A percentile compares a stretch with the other conserved stretches of the same genome.
These are phyloP conservation scores for Sporothrix variecibatus DNA, from an alignment of 2,329 filamentous ascomycete genomes.

Conservation along the genomic window DNA sequence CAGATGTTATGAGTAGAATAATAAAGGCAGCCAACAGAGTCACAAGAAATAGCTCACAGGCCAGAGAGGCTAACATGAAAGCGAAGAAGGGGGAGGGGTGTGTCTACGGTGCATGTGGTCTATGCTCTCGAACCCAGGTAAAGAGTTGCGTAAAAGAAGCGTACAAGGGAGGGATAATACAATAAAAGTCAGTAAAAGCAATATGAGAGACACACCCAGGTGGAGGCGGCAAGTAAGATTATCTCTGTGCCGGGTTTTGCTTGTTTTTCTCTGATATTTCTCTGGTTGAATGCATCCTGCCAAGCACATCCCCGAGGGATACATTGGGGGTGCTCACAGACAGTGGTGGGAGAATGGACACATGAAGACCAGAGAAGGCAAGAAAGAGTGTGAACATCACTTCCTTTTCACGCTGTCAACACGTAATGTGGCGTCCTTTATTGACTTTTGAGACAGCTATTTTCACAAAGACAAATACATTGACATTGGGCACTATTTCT, in stretches of 20 bases:
- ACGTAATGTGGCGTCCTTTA: slow-evolving; percentile 18
- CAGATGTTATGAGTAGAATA: not conserved
- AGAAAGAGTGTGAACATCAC: too few relatives aligned
- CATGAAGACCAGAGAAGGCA: not conserved
- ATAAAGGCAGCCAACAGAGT: not conserved
- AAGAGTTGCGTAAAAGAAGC: slow-evolving; percentile 16
- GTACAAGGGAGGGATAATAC: not conserved
- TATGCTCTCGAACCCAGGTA: not conserved
- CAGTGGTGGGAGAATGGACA: not conserved
- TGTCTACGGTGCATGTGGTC: not conserved
- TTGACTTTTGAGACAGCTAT: not conserved
- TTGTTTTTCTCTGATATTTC: not conserved
- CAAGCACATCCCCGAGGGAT: not conserved
- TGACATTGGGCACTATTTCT: not conserved
- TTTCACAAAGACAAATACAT: not conserved
- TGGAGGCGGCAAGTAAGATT: not conserved
- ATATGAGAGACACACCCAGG: not conserved
- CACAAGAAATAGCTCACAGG: not conserved
- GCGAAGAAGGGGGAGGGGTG: not conserved
- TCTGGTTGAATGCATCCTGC: not conserved
- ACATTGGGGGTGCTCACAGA: not conserved
- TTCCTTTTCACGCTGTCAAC: not conserved
- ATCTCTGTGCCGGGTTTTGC: not conserved
- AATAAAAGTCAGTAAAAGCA: not conserved
- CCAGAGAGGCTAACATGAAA: not conserved